These are phyloP conservation scores for Mytilinidion resinicola DNA, from an alignment of 495 filamentous ascomycete species.

Conservation along the genomic window DNA sequence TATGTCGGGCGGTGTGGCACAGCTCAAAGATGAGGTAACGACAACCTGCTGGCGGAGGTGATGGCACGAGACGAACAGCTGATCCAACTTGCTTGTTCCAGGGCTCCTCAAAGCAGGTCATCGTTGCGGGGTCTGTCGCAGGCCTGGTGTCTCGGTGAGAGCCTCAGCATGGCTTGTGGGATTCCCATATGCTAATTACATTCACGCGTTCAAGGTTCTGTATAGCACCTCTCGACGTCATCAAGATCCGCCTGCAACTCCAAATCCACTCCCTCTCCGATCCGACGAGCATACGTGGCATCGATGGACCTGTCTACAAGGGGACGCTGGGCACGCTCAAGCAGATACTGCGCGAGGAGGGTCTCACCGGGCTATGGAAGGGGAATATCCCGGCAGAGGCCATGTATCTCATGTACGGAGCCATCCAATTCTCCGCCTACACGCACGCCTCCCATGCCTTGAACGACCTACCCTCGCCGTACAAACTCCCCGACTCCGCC, in stretches of 20 bases:
- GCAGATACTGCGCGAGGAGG: conserved; percentile 69
- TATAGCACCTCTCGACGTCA: conserved; percentile 86
- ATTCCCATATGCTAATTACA: neutral
- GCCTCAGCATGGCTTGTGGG: neutral
- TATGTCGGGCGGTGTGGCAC: conserved; percentile 68
- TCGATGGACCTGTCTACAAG: conserved; percentile 63
- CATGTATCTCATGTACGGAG: conserved; percentile 84
- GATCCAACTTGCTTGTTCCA: conserved; percentile 31
- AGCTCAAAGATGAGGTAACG: conserved; percentile 81
- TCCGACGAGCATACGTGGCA: conserved; percentile 47
- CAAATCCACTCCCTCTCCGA: conserved; percentile 75
- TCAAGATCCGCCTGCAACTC: conserved; percentile 94
- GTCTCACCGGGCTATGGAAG: conserved; percentile 88
- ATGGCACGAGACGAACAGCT: neutral
- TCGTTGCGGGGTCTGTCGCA: conserved; percentile 77
- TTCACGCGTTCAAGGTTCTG: conserved; percentile 55
- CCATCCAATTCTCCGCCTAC: conserved; percentile 88
- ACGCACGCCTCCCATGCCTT: conserved; percentile 52
- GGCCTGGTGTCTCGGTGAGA: conserved; percentile 77
- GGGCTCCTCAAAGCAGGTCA: conserved; percentile 77
- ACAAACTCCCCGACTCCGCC: conserved; percentile 50
- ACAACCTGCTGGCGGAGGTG: neutral
- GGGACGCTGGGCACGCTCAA: conserved; percentile 73
- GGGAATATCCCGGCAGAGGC: conserved; percentile 93
- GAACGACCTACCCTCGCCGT: conserved; percentile 46